Conservation (phyloP, 441 rosid species). For the Lepidium campestre region DNA sequence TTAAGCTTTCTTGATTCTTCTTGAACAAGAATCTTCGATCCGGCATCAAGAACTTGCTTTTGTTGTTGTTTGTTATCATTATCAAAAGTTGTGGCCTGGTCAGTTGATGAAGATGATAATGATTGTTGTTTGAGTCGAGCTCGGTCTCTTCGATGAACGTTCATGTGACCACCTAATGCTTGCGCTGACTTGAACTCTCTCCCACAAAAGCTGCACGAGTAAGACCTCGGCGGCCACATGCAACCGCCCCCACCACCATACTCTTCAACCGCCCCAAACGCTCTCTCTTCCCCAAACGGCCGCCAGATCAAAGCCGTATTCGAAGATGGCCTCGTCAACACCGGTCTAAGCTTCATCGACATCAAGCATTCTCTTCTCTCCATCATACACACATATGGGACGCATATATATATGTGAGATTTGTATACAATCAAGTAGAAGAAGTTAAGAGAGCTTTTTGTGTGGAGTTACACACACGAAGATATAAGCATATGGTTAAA, state of each 20-base stretch:
- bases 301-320: slow-evolving; percentile 11
- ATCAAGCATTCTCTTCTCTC: slow-evolving; percentile 23
- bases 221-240: slow-evolving; percentile 65
- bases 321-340: slow-evolving; percentile 10
- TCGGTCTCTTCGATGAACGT: slow-evolving; percentile 64
- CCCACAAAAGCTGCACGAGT: slow-evolving; percentile 53
- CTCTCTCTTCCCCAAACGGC: slow-evolving; percentile 42
- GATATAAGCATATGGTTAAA: slow-evolving; percentile 16
- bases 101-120: slow-evolving; percentile 26
- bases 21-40: slow-evolving; percentile 4
- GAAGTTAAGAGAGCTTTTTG: background rate
- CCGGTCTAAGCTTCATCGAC: slow-evolving; percentile 24
- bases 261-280: slow-evolving; percentile 38
- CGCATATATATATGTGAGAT: background rate
- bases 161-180: slow-evolving; percentile 77
- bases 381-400: slow-evolving; percentile 7
- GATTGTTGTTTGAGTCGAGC: slow-evolving; percentile 50
- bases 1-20: slow-evolving; percentile 8
- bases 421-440: background rate
- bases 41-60: slow-evolving; percentile 9
- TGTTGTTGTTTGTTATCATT: slow-evolving; percentile 19
- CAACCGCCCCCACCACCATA: slow-evolving; percentile 46
- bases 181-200: slow-evolving; percentile 69
- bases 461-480: slow-evolving; percentile 14
- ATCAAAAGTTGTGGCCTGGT: slow-evolving; percentile 3